These are phyloP conservation scores for Trichoderma guizhouense DNA, from an alignment of 2,329 filamentous ascomycete species.

Conservation along the genomic window DNA sequence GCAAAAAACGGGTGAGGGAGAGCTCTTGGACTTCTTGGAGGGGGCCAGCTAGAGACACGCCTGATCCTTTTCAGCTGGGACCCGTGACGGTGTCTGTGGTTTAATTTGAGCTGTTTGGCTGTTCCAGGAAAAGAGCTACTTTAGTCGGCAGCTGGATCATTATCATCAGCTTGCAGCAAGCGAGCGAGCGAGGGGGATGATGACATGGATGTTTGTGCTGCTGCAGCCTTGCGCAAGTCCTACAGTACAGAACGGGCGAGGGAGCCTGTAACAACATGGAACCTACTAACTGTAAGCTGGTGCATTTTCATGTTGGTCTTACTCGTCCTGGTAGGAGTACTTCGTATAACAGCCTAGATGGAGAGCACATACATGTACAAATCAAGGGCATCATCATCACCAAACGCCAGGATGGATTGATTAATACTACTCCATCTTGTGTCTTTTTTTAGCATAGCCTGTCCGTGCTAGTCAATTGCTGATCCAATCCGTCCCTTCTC, in stretches of 20 bases:
- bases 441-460: conserved; percentile 5
- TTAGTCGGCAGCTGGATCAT: neutral
- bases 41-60: neutral
- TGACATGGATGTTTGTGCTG: neutral
- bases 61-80: neutral
- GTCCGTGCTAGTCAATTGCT: neutral
- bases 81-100: neutral
- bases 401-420: neutral
- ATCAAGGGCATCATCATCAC: neutral
- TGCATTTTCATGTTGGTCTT: neutral
- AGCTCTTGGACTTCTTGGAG: neutral
- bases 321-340: neutral
- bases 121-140: neutral
- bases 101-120: neutral
- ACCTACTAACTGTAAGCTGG: too few relatives aligned
- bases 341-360: neutral
- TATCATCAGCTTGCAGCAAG: neutral
- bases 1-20: neutral
- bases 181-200: neutral
- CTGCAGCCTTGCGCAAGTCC: neutral
- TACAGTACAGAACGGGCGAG: neutral
- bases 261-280: too few relatives aligned
- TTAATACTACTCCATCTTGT: neutral
- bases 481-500: neutral
- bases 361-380: neutral